Conservation (phyloP, 495 filamentous ascomycete genomes). For the Coniosporium apollinis region DNA sequence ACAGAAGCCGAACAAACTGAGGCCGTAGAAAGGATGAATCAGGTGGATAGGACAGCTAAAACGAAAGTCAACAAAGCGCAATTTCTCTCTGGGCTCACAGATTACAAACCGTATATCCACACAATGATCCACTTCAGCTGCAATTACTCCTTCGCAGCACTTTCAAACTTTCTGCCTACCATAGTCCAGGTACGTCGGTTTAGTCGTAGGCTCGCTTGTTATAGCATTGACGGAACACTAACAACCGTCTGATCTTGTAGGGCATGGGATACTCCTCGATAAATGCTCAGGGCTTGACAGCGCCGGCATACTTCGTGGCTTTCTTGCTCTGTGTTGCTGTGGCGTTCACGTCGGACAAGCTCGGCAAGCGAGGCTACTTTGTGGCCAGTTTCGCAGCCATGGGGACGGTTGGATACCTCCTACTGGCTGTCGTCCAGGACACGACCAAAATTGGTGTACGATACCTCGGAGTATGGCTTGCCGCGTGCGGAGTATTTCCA, state of each 20-base stretch:
- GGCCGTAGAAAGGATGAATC: conserved; percentile 42
- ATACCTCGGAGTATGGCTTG: conserved; percentile 21
- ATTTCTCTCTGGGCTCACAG: conserved; percentile 1
- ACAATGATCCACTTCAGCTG: conserved; percentile 13
- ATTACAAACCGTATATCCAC: background rate
- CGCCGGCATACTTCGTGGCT: conserved; percentile 64
- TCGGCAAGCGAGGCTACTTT: conserved; percentile 51
- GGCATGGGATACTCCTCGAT: conserved; percentile 54
- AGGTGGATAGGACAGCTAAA: conserved; percentile 41
- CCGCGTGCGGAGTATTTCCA: conserved; percentile 19
- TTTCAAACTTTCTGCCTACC: conserved; percentile 72
- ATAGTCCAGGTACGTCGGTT: conserved; percentile 18
- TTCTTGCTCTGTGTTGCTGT: conserved; percentile 51
- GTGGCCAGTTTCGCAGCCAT: conserved; percentile 45
- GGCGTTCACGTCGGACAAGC: conserved; percentile 56
- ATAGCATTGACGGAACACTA: background rate
- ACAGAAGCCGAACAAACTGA: conserved; percentile 53
- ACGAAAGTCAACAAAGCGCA: conserved; percentile 13
- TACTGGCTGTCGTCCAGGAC: conserved; percentile 41
- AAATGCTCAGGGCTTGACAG: conserved; percentile 63
- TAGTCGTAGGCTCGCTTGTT: background rate
- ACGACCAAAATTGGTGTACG: conserved; percentile 12
- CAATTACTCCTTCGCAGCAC: conserved; percentile 48
- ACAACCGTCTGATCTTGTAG: conserved; percentile 34
- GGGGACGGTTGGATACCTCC: conserved; percentile 54